Evolutionary conservation across 2,329 filamentous ascomycete genomes (phyloP), one percentile per base, ranked within the genome.

Genomic region (Neopestalotiopsis clavispora): DNA sequence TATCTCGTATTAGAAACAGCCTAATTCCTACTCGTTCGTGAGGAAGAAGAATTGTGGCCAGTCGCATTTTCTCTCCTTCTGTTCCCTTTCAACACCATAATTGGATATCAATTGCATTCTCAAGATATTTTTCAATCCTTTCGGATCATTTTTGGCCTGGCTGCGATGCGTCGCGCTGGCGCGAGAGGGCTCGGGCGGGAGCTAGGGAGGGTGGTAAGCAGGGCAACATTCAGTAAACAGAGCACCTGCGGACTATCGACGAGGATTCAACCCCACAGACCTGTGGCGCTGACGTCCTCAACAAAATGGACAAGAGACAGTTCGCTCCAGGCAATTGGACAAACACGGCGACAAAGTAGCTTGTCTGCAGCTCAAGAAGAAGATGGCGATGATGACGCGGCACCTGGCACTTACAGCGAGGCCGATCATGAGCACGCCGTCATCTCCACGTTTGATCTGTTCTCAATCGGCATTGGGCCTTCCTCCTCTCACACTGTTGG

Each of bases 401-500:
- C 80, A 3, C 72, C 78, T 2, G 82, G 83, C 66, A 81, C 79
- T 12, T 85, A 86, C 74, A 85, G 81, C 70, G 84, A 86, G 71
- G 79, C 84, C 1, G 84, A 85, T 62, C 82, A 84, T 61, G 84
- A 86, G 71, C 84, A 86, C 72, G 84, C 84, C 69, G 84, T 86
- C 73, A 86, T 86, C 68, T 86, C 84, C 2, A 83, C 84, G 0
- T 86, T 86, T 70, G 84, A 86, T 73, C 78, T 86, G 42, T 86
- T 86, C 75, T 85, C 84, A 40, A 85, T 86, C 66, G 84, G 84
- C 71, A 85, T 86, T 71, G 84, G 84, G 0, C 84, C 84, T 12
- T 86, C 84, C 0, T 86, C 84, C 1, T 86, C 84, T 12, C 84
- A 86, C 74, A 86, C 84, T 0, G 84, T 86, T 30, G 84, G 84